Evolutionary conservation across 78 protist genomes (phyloP).

Genomic region (Dictyostelium intermedium): DNA sequence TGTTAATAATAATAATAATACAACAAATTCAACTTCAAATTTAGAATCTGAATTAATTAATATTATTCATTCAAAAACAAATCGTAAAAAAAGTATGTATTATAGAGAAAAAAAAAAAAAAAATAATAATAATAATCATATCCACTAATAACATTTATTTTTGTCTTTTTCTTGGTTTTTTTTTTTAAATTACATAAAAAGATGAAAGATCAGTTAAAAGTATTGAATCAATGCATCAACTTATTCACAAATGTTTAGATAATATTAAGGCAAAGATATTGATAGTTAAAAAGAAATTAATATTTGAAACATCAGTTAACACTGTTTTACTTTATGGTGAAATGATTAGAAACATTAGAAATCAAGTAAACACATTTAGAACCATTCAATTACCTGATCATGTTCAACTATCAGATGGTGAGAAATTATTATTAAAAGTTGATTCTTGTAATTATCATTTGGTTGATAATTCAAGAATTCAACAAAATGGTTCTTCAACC

Average conservation of each 20-base stretch:
- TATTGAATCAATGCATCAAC: constrained; percentile 40
- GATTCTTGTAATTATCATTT: constrained; percentile 57
- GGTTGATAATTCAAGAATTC: constrained; percentile 8
- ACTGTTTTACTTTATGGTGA: constrained; percentile 27
- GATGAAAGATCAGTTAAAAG: constrained; percentile 50
- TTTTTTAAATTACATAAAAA: not conserved
- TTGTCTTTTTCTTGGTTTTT: too few relatives aligned
- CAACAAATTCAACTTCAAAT: not conserved
- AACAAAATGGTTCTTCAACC: not conserved
- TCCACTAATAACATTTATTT: too few relatives aligned
- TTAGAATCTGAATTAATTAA: constrained; percentile 36
- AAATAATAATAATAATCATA: not conserved
- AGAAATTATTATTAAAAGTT: constrained; percentile 51
- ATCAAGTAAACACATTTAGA: constrained; percentile 63
- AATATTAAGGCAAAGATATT: constrained; percentile 28
- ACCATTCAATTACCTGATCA: constrained; percentile 56
- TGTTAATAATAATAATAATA: too few relatives aligned
- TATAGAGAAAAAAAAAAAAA: not conserved
- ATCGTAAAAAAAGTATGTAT: not conserved
- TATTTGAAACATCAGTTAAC: not conserved
- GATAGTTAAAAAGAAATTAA: constrained; percentile 27
- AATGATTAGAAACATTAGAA: constrained; percentile 63
- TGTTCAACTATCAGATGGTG: constrained; percentile 40
- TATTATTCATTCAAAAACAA: constrained; percentile 44
- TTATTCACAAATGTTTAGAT: constrained; percentile 60